Conservation (phyloP, 2,329 filamentous ascomycete species). For the Emmonsia crescens region DNA sequence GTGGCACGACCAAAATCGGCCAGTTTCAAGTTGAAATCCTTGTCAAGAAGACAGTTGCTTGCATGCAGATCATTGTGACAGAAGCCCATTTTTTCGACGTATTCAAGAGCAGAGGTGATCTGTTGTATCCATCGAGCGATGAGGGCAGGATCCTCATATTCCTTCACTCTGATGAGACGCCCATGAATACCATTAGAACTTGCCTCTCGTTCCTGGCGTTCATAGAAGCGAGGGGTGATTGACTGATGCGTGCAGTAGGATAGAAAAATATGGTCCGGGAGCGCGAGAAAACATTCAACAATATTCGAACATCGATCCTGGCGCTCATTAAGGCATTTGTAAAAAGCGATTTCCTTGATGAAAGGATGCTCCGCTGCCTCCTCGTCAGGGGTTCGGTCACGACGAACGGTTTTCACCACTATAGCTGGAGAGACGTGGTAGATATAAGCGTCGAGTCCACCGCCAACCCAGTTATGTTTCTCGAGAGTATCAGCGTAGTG, state of each 20-base stretch:
- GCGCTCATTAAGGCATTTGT: conserved; percentile 7
- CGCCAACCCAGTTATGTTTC: background rate
- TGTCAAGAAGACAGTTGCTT: conserved; percentile 12
- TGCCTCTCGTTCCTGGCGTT: background rate
- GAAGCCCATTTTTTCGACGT: conserved; percentile 14
- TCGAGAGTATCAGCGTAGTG: background rate
- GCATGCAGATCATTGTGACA: conserved; percentile 11
- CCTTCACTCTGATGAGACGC: background rate
- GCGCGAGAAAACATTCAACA: conserved; percentile 9
- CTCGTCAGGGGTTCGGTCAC: background rate
- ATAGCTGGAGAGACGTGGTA: background rate
- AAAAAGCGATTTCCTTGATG: conserved; percentile 8
- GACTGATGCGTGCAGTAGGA: conserved; percentile 5
- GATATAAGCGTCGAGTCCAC: background rate
- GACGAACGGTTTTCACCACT: background rate
- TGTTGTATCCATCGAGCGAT: conserved; percentile 11
- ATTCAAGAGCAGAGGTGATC: conserved; percentile 10
- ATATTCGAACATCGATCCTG: conserved; percentile 9
- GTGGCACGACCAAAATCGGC: conserved; percentile 13
- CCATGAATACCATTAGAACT: background rate
- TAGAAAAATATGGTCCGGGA: background rate
- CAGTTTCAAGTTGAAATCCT: conserved; percentile 11
- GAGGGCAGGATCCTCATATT: conserved; percentile 9
- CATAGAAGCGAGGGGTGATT: background rate
- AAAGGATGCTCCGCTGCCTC: background rate